A percentile compares a stretch with the other conserved stretches of the same genome.
These are phyloP conservation scores for Dryadomyces quercivorus DNA, from an alignment of 2,329 filamentous ascomycete species.

Conservation along the genomic window DNA sequence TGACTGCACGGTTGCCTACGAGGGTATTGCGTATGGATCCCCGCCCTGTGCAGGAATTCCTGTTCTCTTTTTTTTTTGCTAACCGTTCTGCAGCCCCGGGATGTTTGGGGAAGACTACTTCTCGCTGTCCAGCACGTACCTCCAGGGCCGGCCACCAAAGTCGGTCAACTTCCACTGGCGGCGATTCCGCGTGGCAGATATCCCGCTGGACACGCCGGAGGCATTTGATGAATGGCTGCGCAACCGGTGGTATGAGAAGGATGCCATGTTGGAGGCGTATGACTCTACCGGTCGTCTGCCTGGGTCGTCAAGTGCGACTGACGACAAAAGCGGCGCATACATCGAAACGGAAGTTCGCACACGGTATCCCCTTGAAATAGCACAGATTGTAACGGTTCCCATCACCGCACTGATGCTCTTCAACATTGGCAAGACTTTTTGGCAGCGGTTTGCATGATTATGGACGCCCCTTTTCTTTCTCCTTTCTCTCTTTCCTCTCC, in stretches of 20 bases:
- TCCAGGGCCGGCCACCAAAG: slow-evolving; percentile 79
- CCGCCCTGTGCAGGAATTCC: neutral
- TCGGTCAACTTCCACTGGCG: slow-evolving; percentile 97
- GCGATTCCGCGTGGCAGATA: slow-evolving; percentile 66
- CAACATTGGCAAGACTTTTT: neutral
- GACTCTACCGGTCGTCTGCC: slow-evolving; percentile 70
- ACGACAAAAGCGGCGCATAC: slow-evolving; percentile 19
- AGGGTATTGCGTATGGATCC: slow-evolving; percentile 67
- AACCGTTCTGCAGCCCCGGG: slow-evolving; percentile 43
- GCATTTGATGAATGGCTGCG: slow-evolving; percentile 77
- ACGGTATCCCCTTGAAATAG: slow-evolving; percentile 39
- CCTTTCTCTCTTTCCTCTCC: neutral
- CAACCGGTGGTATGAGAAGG: slow-evolving; percentile 85
- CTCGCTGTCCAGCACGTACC: slow-evolving; percentile 74
- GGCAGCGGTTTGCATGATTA: neutral
- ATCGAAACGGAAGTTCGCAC: slow-evolving; percentile 49
- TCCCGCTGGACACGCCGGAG: slow-evolving; percentile 63
- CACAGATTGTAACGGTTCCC: slow-evolving; percentile 40
- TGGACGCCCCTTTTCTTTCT: neutral
- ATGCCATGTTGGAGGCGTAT: slow-evolving; percentile 76
- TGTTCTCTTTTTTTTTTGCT: no score
- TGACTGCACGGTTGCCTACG: slow-evolving; percentile 91
- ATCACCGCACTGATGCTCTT: slow-evolving; percentile 7
- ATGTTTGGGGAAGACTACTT: slow-evolving; percentile 87
- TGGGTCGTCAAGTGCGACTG: slow-evolving; percentile 37